A percentile compares a stretch with the other conserved stretches of the same genome.
Conservation (phyloP, 140 eudicot genomes). For the Erigeron philadelphicus region DNA sequence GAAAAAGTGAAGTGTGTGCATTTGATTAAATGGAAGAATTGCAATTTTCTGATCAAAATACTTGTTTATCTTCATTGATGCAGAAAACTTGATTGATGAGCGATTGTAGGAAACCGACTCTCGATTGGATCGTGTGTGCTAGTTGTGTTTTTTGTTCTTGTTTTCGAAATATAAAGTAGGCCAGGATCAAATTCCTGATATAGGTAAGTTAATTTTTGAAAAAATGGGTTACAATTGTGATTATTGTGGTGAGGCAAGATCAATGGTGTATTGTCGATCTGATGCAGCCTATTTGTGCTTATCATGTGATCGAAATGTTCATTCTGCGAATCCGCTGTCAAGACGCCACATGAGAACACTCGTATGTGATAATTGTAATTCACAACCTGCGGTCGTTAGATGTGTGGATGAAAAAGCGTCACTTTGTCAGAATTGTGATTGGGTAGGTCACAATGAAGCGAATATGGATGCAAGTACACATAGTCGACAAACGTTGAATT, state of each 20-base stretch:
- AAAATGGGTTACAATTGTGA: slow-evolving; percentile 81
- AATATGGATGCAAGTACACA: slow-evolving; percentile 43
- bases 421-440: slow-evolving; percentile 84
- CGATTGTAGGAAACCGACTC: not conserved
- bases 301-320: slow-evolving; percentile 88
- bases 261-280: slow-evolving; percentile 90
- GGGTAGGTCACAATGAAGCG: slow-evolving; percentile 54
- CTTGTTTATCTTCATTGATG: slow-evolving; percentile 17
- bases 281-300: slow-evolving; percentile 92
- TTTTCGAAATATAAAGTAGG: slow-evolving; percentile 1
- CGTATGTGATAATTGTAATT: slow-evolving; percentile 77
- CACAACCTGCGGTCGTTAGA: slow-evolving; percentile 76
- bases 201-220: slow-evolving; percentile 4
- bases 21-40: slow-evolving; percentile 10
- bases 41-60: slow-evolving; percentile 21
- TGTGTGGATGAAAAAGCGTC: slow-evolving; percentile 71
- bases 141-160: not conserved
- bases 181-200: slow-evolving; percentile 10
- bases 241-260: slow-evolving; percentile 76
- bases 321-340: slow-evolving; percentile 87
- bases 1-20: slow-evolving; percentile 12
- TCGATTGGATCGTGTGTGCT: not conserved
- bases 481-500: slow-evolving; percentile 62
- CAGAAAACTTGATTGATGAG: slow-evolving; percentile 25
- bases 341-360: slow-evolving; percentile 86